Evolutionary conservation across 176 grass and related monocot genomes (phyloP).

Genomic region (Calamus simplicifolius): DNA sequence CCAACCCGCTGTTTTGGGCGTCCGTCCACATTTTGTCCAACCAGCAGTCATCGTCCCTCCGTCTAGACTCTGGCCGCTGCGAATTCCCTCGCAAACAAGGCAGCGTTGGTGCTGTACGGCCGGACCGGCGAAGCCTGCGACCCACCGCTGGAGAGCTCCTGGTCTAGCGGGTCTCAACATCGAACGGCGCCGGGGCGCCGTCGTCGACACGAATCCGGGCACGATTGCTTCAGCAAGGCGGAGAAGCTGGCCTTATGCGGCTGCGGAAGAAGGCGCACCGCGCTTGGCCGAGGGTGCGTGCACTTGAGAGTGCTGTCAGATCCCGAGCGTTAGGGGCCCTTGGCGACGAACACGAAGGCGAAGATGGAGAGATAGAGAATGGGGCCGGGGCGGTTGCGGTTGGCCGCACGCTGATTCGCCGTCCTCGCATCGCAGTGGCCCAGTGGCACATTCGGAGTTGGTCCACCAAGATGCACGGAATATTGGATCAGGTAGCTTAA

Average conservation of each 20-base stretch:
- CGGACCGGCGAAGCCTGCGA: conserved; percentile 30
- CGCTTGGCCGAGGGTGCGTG: conserved; percentile 73
- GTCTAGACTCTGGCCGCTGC: too few species aligned
- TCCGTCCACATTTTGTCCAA: too few species aligned
- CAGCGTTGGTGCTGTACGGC: conserved; percentile 33
- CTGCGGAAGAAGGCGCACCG: conserved; percentile 63
- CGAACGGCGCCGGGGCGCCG: conserved; percentile 44
- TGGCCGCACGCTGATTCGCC: conserved; percentile 54
- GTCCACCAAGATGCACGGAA: conserved; percentile 51
- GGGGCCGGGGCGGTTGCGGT: conserved; percentile 54
- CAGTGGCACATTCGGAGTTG: conserved; percentile 56
- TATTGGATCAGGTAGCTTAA: too few species aligned
- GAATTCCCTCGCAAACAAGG: conserved; percentile 38
- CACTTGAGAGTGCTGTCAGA: conserved; percentile 74
- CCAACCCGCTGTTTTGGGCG: too few species aligned
- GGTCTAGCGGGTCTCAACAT: conserved; percentile 42
- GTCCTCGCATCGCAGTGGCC: conserved; percentile 57
- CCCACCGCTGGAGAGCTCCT: conserved; percentile 56
- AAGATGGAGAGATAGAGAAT: conserved; percentile 35
- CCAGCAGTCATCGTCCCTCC: too few species aligned
- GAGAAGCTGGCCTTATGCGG: conserved; percentile 33
- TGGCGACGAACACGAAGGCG: conserved; percentile 28
- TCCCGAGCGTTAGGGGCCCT: conserved; percentile 52
- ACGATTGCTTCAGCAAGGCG: too few species aligned
- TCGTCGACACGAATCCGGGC: too few species aligned